Evolutionary conservation across 148 eudicot species (phyloP).

Genomic region (Chenopodium berlandieri): DNA sequence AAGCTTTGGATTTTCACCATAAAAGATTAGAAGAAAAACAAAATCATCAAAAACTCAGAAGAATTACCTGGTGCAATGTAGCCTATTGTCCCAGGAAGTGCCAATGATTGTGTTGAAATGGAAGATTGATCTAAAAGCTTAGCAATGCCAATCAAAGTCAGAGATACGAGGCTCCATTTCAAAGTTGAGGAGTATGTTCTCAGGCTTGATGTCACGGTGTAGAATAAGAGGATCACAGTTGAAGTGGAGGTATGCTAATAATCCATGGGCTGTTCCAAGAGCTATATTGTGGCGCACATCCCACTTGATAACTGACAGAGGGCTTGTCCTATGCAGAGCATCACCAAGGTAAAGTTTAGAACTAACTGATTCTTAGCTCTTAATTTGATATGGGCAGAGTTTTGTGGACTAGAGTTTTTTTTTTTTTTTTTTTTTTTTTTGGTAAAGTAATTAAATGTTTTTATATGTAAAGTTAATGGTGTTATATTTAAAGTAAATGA

Average conservation of each 20-base stretch:
- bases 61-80: neutral
- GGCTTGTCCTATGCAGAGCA: constrained; percentile 43
- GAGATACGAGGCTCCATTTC: neutral
- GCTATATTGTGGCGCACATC: constrained; percentile 58
- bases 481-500: too few species aligned
- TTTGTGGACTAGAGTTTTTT: too few species aligned
- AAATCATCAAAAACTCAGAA: too few species aligned
- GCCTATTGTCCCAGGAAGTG: neutral
- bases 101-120: neutral
- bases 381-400: too few species aligned
- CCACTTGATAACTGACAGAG: constrained; percentile 49
- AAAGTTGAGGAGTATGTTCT: neutral
- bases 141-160: neutral
- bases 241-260: constrained; percentile 78
- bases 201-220: neutral
- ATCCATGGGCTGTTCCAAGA: constrained; percentile 72
- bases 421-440: too few species aligned
- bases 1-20: neutral
- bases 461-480: too few species aligned
- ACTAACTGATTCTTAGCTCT: too few species aligned
- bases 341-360: too few species aligned
- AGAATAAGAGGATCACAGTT: constrained; percentile 33
- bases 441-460: too few species aligned
- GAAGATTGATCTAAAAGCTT: neutral
- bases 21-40: neutral